Percentiles rank a stretch among this genome's conserved stretches.
Conservation (phyloP, 805 yeast species). For the Candida piceae region DNA sequence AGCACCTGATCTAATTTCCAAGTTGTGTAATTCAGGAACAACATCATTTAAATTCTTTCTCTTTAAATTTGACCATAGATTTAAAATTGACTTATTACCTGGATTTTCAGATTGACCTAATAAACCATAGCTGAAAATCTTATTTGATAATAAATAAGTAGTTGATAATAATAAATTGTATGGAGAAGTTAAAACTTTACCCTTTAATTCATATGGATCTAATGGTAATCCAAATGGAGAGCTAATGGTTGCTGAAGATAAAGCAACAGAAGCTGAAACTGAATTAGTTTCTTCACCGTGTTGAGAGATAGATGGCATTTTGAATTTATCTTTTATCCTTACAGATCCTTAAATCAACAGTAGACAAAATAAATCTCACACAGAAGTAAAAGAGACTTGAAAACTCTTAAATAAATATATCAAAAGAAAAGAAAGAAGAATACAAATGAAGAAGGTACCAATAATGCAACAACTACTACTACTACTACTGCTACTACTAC, state of each 20-base stretch:
- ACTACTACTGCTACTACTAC: no score
- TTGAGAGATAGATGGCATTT: slow-evolving; percentile 25
- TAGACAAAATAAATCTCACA: no score
- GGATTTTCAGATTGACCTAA: slow-evolving; percentile 34
- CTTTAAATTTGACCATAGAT: slow-evolving; percentile 55
- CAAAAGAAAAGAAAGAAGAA: not conserved
- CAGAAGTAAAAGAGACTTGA: no score
- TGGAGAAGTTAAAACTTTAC: slow-evolving; percentile 49
- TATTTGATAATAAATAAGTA: slow-evolving; percentile 44
- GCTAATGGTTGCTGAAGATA: slow-evolving; percentile 35
- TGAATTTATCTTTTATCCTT: not conserved
- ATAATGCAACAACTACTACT: no score
- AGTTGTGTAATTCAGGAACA: slow-evolving; percentile 56
- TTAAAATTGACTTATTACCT: slow-evolving; percentile 49
- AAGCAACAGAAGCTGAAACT: slow-evolving; percentile 22
- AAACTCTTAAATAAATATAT: no score
- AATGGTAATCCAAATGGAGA: slow-evolving; percentile 60
- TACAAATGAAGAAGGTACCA: no score
- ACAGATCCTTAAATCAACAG: no score
- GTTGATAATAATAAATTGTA: slow-evolving; percentile 50
- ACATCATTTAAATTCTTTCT: slow-evolving; percentile 47
- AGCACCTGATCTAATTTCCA: slow-evolving; percentile 81
- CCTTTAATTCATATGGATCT: slow-evolving; percentile 48
- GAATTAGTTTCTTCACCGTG: slow-evolving; percentile 18
- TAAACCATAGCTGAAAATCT: slow-evolving; percentile 67